Evolutionary conservation across 306 rosid genomes (phyloP).

Genomic region (Vigna trinervia): DNA sequence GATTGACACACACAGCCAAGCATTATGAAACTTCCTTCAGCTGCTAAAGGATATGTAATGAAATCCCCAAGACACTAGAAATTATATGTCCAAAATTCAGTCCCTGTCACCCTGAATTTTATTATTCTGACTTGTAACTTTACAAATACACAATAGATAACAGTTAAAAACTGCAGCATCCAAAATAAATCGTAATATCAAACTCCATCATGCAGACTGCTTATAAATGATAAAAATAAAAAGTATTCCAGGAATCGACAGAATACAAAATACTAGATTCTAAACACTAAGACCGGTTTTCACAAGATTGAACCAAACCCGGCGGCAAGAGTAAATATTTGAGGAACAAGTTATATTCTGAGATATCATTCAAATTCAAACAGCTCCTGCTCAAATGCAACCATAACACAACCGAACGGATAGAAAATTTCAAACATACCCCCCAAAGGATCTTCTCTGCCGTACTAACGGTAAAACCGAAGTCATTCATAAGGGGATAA

Average conservation of each 20-base stretch:
- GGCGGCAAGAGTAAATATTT: slow-evolving; percentile 1
- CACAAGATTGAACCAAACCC: slow-evolving; percentile 13
- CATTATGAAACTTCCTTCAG: slow-evolving; percentile 30
- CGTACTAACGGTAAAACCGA: background rate
- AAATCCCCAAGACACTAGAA: slow-evolving; percentile 36
- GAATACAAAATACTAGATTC: slow-evolving; percentile 37
- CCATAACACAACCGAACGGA: slow-evolving; percentile 3
- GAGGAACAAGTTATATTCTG: background rate
- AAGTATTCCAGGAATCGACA: background rate
- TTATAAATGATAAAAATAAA: slow-evolving; percentile 6
- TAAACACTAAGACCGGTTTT: background rate
- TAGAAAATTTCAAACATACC: slow-evolving; percentile 31
- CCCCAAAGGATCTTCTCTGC: slow-evolving; percentile 30
- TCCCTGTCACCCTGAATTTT: background rate
- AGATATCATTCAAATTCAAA: background rate
- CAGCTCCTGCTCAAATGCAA: slow-evolving; percentile 9
- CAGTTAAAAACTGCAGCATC: slow-evolving; percentile 1
- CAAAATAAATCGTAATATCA: slow-evolving; percentile 27
- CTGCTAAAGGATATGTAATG: background rate
- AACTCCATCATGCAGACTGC: slow-evolving; percentile 13
- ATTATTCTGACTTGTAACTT: background rate
- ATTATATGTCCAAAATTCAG: slow-evolving; percentile 10
- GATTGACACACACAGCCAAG: background rate
- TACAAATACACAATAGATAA: background rate
- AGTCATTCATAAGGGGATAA: slow-evolving; percentile 8